Conservation (phyloP, 768 basidiomycete genomes). For the Pleurotus tuber-regium region DNA sequence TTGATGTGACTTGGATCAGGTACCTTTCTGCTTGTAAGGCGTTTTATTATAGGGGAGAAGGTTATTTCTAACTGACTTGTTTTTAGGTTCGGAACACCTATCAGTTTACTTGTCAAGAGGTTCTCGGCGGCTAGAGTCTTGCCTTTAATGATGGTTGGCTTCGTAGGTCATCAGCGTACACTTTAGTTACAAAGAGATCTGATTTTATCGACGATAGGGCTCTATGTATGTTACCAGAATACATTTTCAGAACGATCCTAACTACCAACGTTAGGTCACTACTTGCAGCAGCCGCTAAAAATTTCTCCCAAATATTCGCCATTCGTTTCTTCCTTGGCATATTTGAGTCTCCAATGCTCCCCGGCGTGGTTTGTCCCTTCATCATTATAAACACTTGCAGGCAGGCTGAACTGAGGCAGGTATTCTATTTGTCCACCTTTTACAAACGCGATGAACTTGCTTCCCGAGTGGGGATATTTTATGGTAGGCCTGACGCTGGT, state of each 20-base stretch:
- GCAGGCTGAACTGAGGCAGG: constrained; percentile 18
- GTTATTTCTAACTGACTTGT: not conserved
- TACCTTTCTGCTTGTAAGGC: constrained; percentile 44
- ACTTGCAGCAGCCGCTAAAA: constrained; percentile 41
- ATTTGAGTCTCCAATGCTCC: constrained; percentile 49
- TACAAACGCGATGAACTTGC: constrained; percentile 51
- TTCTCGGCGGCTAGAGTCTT: constrained; percentile 6
- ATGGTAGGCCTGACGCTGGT: constrained; percentile 26
- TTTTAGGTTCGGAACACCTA: constrained; percentile 44
- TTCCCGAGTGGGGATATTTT: constrained; percentile 48
- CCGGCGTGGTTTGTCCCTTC: constrained; percentile 33
- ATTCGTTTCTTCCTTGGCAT: constrained; percentile 50
- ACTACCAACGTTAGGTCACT: constrained; percentile 32
- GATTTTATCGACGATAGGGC: constrained; percentile 25
- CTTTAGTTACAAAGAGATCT: not conserved
- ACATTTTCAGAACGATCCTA: not conserved
- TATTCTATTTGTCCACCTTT: constrained; percentile 52
- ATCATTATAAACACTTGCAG: not conserved
- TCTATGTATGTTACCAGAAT: constrained; percentile 32
- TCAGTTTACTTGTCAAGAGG: constrained; percentile 44
- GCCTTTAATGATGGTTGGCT: constrained; percentile 35
- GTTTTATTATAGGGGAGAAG: not conserved
- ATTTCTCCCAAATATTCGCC: constrained; percentile 48
- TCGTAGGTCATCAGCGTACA: constrained; percentile 33
- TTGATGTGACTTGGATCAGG: constrained; percentile 21